Percentiles rank a stretch among this genome's conserved stretches.
Conservation (phyloP, 2,329 filamentous ascomycete genomes). For the Teratosphaeria nubilosa region DNA sequence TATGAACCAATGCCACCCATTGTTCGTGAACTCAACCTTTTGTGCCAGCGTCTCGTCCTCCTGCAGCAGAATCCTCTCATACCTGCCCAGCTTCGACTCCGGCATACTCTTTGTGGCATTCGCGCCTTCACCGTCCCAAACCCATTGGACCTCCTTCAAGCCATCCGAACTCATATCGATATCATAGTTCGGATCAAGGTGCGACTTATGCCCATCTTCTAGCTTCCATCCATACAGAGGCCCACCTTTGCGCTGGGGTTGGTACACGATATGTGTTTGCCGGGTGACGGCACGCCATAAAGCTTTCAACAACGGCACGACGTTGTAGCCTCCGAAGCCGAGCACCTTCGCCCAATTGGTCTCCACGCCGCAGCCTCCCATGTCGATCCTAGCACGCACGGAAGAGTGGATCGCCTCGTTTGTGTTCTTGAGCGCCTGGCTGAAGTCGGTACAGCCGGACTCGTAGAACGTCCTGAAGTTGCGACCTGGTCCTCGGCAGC, state of each 20-base stretch:
- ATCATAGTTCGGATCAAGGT: constrained; percentile 12
- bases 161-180: constrained; percentile 14
- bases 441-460: constrained; percentile 13
- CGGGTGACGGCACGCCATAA: constrained; percentile 8
- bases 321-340: constrained; percentile 8
- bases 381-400: constrained; percentile 24
- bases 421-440: constrained; percentile 19
- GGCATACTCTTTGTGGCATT: constrained; percentile 9
- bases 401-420: constrained; percentile 27
- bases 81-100: constrained; percentile 14
- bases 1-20: constrained; percentile 7
- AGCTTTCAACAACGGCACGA: constrained; percentile 13
- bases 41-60: constrained; percentile 8
- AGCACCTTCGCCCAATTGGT: constrained; percentile 13
- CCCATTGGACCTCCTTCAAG: constrained; percentile 16
- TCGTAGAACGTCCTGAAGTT: constrained; percentile 22
- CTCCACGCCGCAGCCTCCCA: constrained; percentile 22
- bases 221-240: constrained; percentile 24
- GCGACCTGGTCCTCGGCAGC: constrained; percentile 20
- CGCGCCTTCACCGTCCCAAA: constrained; percentile 12
- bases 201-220: constrained; percentile 18
- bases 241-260: constrained; percentile 15
- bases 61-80: constrained; percentile 8
- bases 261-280: constrained; percentile 7
- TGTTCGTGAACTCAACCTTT: constrained; percentile 7